Percentiles rank a stretch among this genome's conserved stretches.
phyloP scores from a whole-genome alignment of 768 basidiomycete species.

The Dacryopinax primogenitus region DNA sequence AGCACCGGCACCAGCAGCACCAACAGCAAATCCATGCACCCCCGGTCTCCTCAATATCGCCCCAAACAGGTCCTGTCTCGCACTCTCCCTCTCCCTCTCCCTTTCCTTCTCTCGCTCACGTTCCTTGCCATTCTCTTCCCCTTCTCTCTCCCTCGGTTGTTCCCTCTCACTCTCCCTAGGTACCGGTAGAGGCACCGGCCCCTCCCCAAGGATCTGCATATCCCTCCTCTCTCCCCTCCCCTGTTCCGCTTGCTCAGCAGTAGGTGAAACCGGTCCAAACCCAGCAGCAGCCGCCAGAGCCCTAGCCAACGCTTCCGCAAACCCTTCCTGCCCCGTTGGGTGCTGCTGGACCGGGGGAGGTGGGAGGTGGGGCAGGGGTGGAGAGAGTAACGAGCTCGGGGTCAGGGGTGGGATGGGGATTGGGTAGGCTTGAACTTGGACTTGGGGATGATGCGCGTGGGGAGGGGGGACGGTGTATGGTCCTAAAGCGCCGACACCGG shows the following conservation, averaged over 20 bases:
- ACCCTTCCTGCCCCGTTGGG: background rate
- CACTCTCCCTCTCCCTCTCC: background rate
- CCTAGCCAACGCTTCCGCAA: background rate
- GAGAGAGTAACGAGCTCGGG: background rate
- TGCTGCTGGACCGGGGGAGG: background rate
- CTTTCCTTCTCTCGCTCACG: background rate
- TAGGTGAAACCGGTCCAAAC: too few species aligned
- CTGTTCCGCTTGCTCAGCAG: background rate
- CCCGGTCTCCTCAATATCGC: background rate
- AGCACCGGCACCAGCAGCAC: too few species aligned
- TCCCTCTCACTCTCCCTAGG: background rate
- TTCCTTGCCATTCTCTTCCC: too few species aligned
- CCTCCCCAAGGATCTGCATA: background rate
- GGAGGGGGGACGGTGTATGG: conserved; percentile 5
- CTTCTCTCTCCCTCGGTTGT: background rate
- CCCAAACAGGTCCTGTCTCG: background rate
- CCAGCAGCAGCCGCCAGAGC: background rate
- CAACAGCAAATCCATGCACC: too few species aligned
- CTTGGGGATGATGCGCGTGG: too few species aligned
- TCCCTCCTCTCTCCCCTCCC: too few species aligned
- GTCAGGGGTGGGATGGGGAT: background rate
- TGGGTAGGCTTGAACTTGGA: background rate
- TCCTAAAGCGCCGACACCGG: background rate
- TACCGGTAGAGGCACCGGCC: background rate
- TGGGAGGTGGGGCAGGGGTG: background rate